Conservation (phyloP, 805 yeast genomes). For the Metschnikowia cubensis region DNA sequence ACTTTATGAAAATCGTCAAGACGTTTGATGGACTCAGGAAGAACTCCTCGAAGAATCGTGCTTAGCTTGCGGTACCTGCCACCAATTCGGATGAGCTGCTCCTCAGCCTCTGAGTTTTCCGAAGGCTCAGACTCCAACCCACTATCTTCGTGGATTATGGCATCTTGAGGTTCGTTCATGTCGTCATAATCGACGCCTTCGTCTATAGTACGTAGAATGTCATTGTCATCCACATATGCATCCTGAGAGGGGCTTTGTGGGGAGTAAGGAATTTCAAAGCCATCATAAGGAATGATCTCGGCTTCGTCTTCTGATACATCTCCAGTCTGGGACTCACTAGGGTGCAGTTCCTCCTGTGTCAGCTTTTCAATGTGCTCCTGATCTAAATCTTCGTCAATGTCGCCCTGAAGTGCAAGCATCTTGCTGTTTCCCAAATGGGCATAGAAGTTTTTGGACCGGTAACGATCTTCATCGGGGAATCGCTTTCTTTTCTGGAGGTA, state of each 20-base stretch:
- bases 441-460: slow-evolving; percentile 36
- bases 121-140: neutral
- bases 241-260: neutral
- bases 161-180: neutral
- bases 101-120: slow-evolving; percentile 9
- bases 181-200: neutral
- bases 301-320: neutral
- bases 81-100: slow-evolving; percentile 17
- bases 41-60: slow-evolving; percentile 31
- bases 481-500: slow-evolving; percentile 28
- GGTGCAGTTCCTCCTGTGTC: slow-evolving; percentile 9
- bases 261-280: slow-evolving; percentile 6
- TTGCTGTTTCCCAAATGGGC: slow-evolving; percentile 29
- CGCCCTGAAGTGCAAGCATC: slow-evolving; percentile 12
- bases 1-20: slow-evolving; percentile 19
- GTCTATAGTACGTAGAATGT: slow-evolving; percentile 1
- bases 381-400: slow-evolving; percentile 5
- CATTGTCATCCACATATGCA: neutral
- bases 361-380: neutral
- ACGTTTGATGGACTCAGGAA: slow-evolving; percentile 40
- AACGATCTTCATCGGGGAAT: slow-evolving; percentile 39
- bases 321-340: slow-evolving; percentile 4
- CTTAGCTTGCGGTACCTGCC: slow-evolving; percentile 24
- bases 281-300: slow-evolving; percentile 14
- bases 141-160: neutral